Evolutionary conservation across 805 yeast species (phyloP), one percentile per base, ranked within the genome.

Genomic region (Kodamaea neixiangensis): DNA sequence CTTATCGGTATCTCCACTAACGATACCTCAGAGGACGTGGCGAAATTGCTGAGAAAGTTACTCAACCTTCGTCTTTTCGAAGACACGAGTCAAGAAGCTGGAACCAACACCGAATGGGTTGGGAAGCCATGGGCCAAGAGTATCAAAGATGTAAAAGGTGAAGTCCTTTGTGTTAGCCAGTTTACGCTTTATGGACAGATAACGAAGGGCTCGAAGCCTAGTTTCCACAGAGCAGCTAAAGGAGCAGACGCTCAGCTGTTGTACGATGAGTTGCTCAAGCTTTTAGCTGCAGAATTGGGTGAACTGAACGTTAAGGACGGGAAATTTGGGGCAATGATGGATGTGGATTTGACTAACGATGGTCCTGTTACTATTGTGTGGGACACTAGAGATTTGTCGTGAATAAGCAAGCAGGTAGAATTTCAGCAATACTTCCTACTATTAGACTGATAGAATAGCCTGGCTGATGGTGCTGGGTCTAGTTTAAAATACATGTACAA

Each of bases 281-380:
- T 72, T 18, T 67, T 89, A 51, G 67, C 74, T 53, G 61, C 58
- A 1, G 80, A 79, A n/a, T 53, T 89, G 51, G 88, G 88, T 0
- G 83, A 76, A 0, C 64, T 61, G 5, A 81, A 80, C 44, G 96
- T 91, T 2, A 78, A 85, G 55, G 97, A 92, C 60, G 99, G 99
- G 2, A 75, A 81, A 49, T 94, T 94, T 65, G 99, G 98, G 0
- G 98, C 93, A 9, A 89, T 93, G 97, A 94, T 94, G 99, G 96
- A 89, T 55, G 97, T 96, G 13, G 79, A 79, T 1, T 68, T 93
- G 53, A 82, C 86, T 11, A 94, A 94, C 62, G 97, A 93, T 60
- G 98, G 98, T 1, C 98, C 98, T 0, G 90, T 89, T 0, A 93
- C 98, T 0, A 86, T 93, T 29, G 79, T 85, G 17, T 79, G 87